Base-by-base conservation (phyloP, 2,329 filamentous ascomycete genomes). In the Daldinia sp. region DNA sequence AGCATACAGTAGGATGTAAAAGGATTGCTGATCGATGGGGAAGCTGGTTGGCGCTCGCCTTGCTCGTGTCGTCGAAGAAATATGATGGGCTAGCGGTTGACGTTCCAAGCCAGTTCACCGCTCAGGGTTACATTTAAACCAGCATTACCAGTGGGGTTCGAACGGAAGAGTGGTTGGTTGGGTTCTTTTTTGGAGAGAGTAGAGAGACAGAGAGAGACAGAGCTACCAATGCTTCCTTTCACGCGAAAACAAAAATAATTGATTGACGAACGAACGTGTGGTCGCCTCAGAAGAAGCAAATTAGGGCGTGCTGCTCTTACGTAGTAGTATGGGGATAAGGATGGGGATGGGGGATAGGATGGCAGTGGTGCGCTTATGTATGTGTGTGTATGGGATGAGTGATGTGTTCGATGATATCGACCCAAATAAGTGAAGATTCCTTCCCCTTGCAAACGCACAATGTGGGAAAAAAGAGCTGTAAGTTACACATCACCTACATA, bases 11-110 rank as follows among this genome's bases (percentile, higher is more conserved):
- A 64, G 51, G 51, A 54, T 54, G 50, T 20, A 37, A 26, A 3
- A 15, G 28, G 53, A 60, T 64, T 67, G 60, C 57, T 69, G 66
- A 67, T 69, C 68, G 65, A 72, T 67, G 60, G 66, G 63, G 63
- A 67, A 65, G 66, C 59, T 65, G 62, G 41, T 51, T 57, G 44
- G 44, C 44, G 44, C 44, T 61, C 50, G 37, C 63, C 60, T 63
- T 67, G 58, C 41, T 50, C 48, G 63, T 57, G 57, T 65, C 30
- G 63, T 63, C 54, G 50, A 67, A 65, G 59, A 63, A 69, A 69
- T 55, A 65, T 69, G 57, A 69, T 62, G 57, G 58, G 58, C 53
- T 20, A 62, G 62, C 37, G 57, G 61, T 68, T 18, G 65, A 65
- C 59, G 58, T 64, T 67, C 66, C 37, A 33, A 67, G 60, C 67